Evolutionary conservation across 225 moss, liverwort and hornwort genomes (phyloP).

Genomic region (Thuidium tamariscinum): DNA sequence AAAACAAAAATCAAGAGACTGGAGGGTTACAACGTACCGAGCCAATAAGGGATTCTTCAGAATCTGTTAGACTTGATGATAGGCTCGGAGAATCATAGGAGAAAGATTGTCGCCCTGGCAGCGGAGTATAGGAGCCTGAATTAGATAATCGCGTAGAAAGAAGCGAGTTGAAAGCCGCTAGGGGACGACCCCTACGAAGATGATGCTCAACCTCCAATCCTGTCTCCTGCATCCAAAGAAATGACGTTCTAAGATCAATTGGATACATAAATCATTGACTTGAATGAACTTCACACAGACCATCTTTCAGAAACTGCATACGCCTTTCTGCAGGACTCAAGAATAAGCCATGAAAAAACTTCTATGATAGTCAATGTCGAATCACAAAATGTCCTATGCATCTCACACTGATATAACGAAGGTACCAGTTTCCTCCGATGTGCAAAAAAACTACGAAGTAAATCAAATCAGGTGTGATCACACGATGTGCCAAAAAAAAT

Average conservation of each 20-base stretch:
- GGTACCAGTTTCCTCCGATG: background rate
- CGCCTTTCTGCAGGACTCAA: background rate
- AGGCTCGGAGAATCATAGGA: slow-evolving; percentile 39
- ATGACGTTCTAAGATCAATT: background rate
- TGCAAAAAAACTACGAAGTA: background rate
- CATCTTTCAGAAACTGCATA: background rate
- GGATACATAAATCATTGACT: background rate
- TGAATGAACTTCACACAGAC: background rate
- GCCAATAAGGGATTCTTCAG: slow-evolving; percentile 58
- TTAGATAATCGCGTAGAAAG: slow-evolving; percentile 41
- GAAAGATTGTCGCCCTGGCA: slow-evolving; percentile 21
- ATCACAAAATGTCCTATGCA: background rate
- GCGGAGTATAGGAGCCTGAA: background rate
- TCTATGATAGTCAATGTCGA: background rate
- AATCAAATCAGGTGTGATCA: background rate
- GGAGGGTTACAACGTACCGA: slow-evolving; percentile 17
- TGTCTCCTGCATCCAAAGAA: slow-evolving; percentile 31
- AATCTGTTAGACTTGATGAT: slow-evolving; percentile 33
- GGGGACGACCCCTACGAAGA: slow-evolving; percentile 71
- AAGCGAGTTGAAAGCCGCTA: slow-evolving; percentile 71
- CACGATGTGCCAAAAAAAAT: background rate
- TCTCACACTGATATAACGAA: background rate
- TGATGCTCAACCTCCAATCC: slow-evolving; percentile 66
- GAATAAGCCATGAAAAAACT: background rate
- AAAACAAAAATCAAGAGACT: background rate